Percentiles rank a stretch among this genome's conserved stretches.
Evolutionary conservation across 768 basidiomycete genomes (phyloP).

Genomic region (Rickenella mellea): DNA sequence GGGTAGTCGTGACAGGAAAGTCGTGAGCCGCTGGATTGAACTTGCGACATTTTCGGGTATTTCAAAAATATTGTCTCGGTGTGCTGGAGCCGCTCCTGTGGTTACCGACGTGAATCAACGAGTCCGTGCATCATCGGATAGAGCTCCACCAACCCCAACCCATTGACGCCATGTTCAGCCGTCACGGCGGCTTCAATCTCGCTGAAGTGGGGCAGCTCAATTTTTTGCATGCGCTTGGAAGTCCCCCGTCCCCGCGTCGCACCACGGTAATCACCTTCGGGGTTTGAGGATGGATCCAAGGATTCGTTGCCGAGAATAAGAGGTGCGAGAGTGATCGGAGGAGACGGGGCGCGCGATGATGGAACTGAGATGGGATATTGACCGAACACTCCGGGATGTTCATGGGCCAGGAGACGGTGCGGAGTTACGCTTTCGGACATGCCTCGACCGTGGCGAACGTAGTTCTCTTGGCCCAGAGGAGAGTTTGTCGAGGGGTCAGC

Average conservation of each 20-base stretch:
- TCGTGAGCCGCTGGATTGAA: too few relatives aligned
- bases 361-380: slow-evolving; percentile 26
- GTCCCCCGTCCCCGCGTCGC: slow-evolving; percentile 2
- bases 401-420: slow-evolving; percentile 7
- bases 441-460: too few relatives aligned
- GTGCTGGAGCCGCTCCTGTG: too few relatives aligned
- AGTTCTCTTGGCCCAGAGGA: too few relatives aligned
- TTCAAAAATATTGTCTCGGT: too few relatives aligned
- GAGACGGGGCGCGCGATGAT: slow-evolving; percentile 52
- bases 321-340: slow-evolving; percentile 66
- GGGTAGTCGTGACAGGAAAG: too few relatives aligned
- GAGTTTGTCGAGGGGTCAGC: slow-evolving; percentile 15
- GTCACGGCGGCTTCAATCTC: slow-evolving; percentile 46
- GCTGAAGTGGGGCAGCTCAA: slow-evolving; percentile 55
- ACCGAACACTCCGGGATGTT: slow-evolving; percentile 12
- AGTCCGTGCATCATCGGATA: too few relatives aligned
- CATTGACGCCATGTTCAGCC: not conserved
- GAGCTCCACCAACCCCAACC: not conserved
- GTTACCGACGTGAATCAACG: too few relatives aligned
- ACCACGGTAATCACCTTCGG: slow-evolving; percentile 5
- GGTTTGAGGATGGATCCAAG: slow-evolving; percentile 1
- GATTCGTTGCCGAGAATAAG: slow-evolving; percentile 31
- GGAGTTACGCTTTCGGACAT: slow-evolving; percentile 22
- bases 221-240: slow-evolving; percentile 18
- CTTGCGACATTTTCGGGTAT: too few relatives aligned